Evolutionary conservation across 148 eudicot species (phyloP).

Genomic region (Bassia scoparia): DNA sequence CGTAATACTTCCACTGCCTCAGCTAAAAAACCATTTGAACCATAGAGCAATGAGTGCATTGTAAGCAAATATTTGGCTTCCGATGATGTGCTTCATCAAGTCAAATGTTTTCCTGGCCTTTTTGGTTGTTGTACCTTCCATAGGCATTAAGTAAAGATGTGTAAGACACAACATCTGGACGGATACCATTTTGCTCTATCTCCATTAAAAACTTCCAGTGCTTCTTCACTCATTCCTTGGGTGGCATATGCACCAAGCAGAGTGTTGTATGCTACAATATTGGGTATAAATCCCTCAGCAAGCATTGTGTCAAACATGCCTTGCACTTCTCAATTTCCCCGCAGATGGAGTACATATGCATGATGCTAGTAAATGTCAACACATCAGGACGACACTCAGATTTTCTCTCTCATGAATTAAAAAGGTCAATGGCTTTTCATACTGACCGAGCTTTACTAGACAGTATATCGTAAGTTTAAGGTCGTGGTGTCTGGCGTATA

Average conservation of each 20-base stretch:
- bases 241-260: conserved; percentile 87
- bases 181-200: conserved; percentile 51
- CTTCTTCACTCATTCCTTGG: conserved; percentile 68
- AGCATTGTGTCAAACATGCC: conserved; percentile 73
- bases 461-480: conserved; percentile 76
- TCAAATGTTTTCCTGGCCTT: conserved; percentile 75
- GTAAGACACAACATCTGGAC: conserved; percentile 78
- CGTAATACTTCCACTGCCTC: conserved; percentile 76
- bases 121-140: conserved; percentile 78
- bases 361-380: conserved; percentile 85
- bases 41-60: conserved; percentile 94
- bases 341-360: conserved; percentile 81
- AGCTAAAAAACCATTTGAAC: conserved; percentile 69
- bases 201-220: conserved; percentile 54
- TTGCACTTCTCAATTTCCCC: conserved; percentile 80
- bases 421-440: conserved; percentile 61
- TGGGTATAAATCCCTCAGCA: conserved; percentile 77
- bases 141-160: conserved; percentile 88
- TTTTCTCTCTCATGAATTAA: conserved; percentile 74
- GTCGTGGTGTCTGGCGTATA: conserved; percentile 71
- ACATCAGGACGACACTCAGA: conserved; percentile 68
- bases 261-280: conserved; percentile 78
- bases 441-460: conserved; percentile 66
- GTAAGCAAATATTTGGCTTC: conserved; percentile 82
- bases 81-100: conserved; percentile 54